phyloP scores from a whole-genome alignment of 768 basidiomycete genomes.

The Trametes villosa region DNA sequence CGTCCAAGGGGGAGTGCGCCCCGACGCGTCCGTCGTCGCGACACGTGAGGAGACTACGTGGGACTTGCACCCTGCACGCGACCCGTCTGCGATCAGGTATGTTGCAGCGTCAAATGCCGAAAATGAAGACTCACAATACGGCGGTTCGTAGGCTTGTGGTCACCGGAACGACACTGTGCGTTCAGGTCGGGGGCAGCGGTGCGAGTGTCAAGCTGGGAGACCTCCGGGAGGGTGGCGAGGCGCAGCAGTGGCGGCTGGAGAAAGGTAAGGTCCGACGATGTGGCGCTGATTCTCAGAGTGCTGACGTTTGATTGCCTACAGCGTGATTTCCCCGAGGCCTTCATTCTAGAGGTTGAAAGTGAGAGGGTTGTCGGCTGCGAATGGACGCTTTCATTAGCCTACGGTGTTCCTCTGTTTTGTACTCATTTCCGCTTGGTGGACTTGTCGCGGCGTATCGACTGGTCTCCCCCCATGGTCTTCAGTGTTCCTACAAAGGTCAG shows the following conservation, averaged over 20 bases:
- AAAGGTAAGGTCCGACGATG: conserved; percentile 7
- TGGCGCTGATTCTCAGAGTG: no score
- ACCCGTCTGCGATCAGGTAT: conserved; percentile 46
- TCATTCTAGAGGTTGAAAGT: no score
- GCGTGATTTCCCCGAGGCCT: no score
- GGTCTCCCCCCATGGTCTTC: no score
- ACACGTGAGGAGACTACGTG: conserved; percentile 45
- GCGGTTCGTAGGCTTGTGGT: neutral
- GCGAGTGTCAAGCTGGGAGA: conserved; percentile 13
- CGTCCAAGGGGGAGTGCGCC: conserved; percentile 34
- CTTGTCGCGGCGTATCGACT: no score
- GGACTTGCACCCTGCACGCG: conserved; percentile 53
- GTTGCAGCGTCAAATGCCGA: conserved; percentile 17
- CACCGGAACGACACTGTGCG: neutral
- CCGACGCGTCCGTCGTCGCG: conserved; percentile 42
- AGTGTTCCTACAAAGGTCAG: no score
- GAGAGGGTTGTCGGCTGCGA: no score
- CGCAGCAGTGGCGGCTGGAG: conserved; percentile 20
- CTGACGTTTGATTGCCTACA: no score
- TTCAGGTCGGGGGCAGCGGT: conserved; percentile 1
- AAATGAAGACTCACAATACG: neutral
- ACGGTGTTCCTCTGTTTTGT: no score
- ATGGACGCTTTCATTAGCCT: no score
- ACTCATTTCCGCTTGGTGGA: no score
- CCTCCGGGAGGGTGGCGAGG: conserved; percentile 6